Conservation (phyloP, 352 stramenopile genomes). For the Pilasporangium apinafurcum region DNA sequence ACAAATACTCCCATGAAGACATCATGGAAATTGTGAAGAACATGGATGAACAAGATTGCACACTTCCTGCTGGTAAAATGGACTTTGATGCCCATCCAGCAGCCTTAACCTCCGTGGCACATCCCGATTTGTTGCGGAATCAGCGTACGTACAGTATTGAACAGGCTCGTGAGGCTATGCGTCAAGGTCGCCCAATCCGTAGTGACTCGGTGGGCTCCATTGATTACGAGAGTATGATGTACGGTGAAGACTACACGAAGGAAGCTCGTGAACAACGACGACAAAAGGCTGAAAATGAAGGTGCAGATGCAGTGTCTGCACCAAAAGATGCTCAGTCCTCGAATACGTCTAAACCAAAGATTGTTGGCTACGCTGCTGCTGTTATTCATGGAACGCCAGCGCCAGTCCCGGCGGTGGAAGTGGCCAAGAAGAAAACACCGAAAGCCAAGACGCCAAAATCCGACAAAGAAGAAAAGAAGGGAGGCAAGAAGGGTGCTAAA, state of each 20-base stretch:
- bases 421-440: slow-evolving; percentile 47
- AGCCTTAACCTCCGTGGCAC: slow-evolving; percentile 66
- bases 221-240: slow-evolving; percentile 89
- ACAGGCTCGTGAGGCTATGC: slow-evolving; percentile 85
- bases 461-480: slow-evolving; percentile 36
- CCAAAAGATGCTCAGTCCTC: not conserved
- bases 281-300: slow-evolving; percentile 25
- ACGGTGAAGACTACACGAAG: slow-evolving; percentile 87
- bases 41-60: slow-evolving; percentile 86
- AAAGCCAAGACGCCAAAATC: slow-evolving; percentile 18
- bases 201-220: slow-evolving; percentile 84
- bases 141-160: slow-evolving; percentile 92
- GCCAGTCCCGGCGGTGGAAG: slow-evolving; percentile 20
- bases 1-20: slow-evolving; percentile 84
- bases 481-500: slow-evolving; percentile 14
- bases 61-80: slow-evolving; percentile 65
- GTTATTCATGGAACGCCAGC: slow-evolving; percentile 74
- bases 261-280: slow-evolving; percentile 68
- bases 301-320: not conserved
- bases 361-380: slow-evolving; percentile 64
- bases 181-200: slow-evolving; percentile 83
- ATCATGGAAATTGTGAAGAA: slow-evolving; percentile 91
- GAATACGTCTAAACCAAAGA: slow-evolving; percentile 21
- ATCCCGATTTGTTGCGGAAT: slow-evolving; percentile 85
- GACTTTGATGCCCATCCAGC: slow-evolving; percentile 75